Base-by-base conservation (phyloP, 1,284 basidiomycete species). In the Tilletiaria anomala region DNA sequence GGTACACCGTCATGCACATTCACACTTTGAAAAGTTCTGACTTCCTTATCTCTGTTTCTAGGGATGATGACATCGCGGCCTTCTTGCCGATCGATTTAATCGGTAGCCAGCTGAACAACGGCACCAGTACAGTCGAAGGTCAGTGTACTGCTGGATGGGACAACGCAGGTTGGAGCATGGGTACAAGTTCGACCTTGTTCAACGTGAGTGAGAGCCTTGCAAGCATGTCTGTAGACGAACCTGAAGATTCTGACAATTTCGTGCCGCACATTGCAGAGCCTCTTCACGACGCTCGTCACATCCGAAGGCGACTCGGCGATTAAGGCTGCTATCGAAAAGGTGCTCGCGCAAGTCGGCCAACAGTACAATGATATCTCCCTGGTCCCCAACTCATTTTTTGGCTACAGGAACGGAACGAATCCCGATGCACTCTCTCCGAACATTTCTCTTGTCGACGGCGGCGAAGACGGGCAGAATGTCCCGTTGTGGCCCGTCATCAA, bases 401-500 rank as follows among this genome's bases (percentile, higher is more conserved):
- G 59, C 26, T 70, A 65, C 50, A 53, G 60, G n/a, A 40, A 58
- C 4, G 51, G 56, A 8, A 48, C 51, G 21, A 34, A 34, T 8
- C 40, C 47, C 12, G 40, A 56, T 18, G 44, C 35, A 22, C 48
- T 39, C 38, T 42, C 5, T 42, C 54, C 19, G 48, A 64, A 61
- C 36, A 46, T 64, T n/a, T 51, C 56, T 5, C 32, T 61, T 3
- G 56, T 59, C 3, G 58, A 65, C 43, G 61, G 54, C 12, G 60
- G 62, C 4, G 39, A 58, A 37, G 56, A 57, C 26, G 52, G 54
- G 31, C 48, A 80, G 54, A 80, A 79, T 51, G 67, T 82, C 14
- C 82, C 81, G 0, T 70, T 79, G 17, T 75, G 73, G 8, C 74
- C 78, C 3, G 60, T 80, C 6, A 72, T 83, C 42, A 76, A 80